These are phyloP conservation scores for Cladophialophora immunda DNA, from an alignment of 2,329 filamentous ascomycete species.

Conservation along the genomic window DNA sequence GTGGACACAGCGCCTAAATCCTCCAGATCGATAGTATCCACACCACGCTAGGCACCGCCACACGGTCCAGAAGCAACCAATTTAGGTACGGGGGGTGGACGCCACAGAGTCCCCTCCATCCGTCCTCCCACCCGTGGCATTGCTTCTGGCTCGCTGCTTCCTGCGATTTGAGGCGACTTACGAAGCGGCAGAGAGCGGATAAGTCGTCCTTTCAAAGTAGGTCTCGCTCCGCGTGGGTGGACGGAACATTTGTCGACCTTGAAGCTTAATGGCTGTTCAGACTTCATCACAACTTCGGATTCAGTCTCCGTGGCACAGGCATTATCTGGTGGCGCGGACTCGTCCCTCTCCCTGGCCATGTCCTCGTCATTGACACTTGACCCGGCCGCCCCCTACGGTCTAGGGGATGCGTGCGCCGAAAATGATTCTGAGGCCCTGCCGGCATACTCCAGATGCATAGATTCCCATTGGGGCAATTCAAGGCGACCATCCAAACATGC, in stretches of 20 bases:
- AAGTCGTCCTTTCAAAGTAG: constrained; percentile 7
- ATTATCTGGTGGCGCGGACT: constrained; percentile 5
- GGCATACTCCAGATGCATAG: neutral
- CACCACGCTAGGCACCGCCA: constrained; percentile 3
- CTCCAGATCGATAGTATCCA: constrained; percentile 3
- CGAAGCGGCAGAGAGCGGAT: neutral
- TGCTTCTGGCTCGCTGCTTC: neutral
- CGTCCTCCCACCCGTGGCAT: constrained; percentile 4
- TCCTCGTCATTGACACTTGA: neutral
- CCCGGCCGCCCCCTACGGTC: neutral
- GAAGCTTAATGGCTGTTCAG: constrained; percentile 29
- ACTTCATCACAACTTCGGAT: constrained; percentile 28
- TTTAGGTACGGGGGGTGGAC: neutral
- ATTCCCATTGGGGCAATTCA: neutral
- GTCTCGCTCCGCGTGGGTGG: constrained; percentile 22
- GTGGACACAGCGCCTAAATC: constrained; percentile 6
- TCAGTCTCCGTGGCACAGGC: constrained; percentile 8
- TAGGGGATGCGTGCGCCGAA: neutral
- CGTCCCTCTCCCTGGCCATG: neutral
- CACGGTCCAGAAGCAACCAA: constrained; percentile 3
- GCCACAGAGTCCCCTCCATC: constrained; percentile 5
- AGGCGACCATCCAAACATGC: neutral
- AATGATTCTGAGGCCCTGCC: neutral
- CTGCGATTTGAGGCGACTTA: constrained; percentile 5
- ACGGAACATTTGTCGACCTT: constrained; percentile 19